Percentiles rank a stretch among this genome's conserved stretches.
These are phyloP conservation scores for Fusarium sp. DNA, from an alignment of 2,329 filamentous ascomycete genomes.

Conservation along the genomic window DNA sequence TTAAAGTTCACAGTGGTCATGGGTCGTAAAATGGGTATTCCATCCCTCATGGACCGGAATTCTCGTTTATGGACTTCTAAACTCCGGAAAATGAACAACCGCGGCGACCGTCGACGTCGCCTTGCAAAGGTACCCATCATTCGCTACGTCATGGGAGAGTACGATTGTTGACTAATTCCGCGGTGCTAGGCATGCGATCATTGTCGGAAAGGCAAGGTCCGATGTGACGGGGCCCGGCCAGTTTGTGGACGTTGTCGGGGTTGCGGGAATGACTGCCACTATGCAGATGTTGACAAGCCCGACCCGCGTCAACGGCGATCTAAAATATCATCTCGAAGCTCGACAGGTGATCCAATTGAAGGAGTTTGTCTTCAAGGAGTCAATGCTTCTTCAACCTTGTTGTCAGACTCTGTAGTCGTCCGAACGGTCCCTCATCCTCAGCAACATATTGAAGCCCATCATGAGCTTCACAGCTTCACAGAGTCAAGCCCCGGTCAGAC, in stretches of 20 bases:
- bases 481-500: neutral
- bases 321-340: neutral
- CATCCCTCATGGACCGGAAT: neutral
- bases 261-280: neutral
- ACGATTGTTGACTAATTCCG: neutral
- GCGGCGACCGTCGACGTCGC: neutral
- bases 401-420: too few species aligned
- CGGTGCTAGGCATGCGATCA: neutral
- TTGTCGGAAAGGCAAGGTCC: neutral
- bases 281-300: neutral
- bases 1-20: neutral
- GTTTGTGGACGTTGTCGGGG: neutral
- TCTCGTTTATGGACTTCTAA: neutral
- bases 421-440: neutral
- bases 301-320: neutral
- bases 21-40: neutral
- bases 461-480: neutral
- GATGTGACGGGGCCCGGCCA: neutral
- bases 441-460: neutral
- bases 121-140: neutral
- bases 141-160: accelerated
- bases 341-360: too few species aligned
- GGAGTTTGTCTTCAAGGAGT: neutral
- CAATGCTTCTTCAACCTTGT: neutral
- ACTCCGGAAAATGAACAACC: neutral